Evolutionary conservation across 345 rosid species (phyloP).

Genomic region (Eutrema heterophyllum): DNA sequence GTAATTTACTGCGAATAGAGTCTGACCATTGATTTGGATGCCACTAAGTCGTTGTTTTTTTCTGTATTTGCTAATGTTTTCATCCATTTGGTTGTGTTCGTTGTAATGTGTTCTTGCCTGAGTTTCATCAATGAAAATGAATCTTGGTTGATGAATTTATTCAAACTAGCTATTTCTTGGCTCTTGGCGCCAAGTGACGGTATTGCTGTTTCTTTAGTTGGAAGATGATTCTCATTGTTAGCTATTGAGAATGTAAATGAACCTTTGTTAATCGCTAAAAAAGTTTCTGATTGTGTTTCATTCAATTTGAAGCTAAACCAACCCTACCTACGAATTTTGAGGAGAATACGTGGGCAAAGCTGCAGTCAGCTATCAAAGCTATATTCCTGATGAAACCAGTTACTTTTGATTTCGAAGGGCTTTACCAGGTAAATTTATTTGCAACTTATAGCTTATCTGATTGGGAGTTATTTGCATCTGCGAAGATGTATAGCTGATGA

Average conservation of each 20-base stretch:
- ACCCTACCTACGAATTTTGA: constrained; percentile 69
- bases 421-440: constrained; percentile 52
- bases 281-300: background rate
- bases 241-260: background rate
- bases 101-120: background rate
- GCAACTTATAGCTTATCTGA: background rate
- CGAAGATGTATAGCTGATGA: background rate
- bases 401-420: constrained; percentile 62
- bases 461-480: background rate
- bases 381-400: constrained; percentile 70
- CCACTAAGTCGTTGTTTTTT: background rate
- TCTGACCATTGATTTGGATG: background rate
- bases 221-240: background rate
- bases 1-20: background rate
- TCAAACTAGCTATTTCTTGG: background rate
- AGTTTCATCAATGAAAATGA: background rate
- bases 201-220: background rate
- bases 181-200: background rate
- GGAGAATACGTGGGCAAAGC: constrained; percentile 78
- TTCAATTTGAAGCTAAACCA: constrained; percentile 56
- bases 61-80: too few species aligned
- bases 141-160: background rate
- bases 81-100: background rate
- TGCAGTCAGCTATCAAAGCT: constrained; percentile 74
- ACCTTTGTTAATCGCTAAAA: background rate